These are phyloP conservation scores for Saturnispora sanitii DNA, from an alignment of 805 yeast species.

Conservation along the genomic window DNA sequence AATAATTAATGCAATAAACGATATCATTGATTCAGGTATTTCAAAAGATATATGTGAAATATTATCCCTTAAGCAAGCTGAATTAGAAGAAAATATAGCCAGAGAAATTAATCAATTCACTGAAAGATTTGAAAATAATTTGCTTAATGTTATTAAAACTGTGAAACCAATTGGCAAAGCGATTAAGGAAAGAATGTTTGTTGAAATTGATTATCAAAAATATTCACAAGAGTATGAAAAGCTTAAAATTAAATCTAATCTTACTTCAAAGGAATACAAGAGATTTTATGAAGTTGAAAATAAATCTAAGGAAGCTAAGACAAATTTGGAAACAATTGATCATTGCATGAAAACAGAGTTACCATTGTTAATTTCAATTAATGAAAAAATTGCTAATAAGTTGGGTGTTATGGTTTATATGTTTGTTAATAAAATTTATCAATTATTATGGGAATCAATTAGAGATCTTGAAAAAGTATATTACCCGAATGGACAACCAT, in stretches of 20 bases:
- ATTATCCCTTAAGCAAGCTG: background rate
- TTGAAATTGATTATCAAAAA: constrained; percentile 18
- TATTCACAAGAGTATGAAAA: constrained; percentile 14
- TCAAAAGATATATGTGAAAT: background rate
- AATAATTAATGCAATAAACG: background rate
- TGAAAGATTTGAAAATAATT: background rate
- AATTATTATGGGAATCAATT: constrained; percentile 12
- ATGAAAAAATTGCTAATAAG: constrained; percentile 25
- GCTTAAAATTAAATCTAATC: constrained; percentile 10
- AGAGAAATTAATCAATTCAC: background rate
- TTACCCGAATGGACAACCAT: background rate
- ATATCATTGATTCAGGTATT: background rate
- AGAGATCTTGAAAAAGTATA: background rate
- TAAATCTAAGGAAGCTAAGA: constrained; percentile 24
- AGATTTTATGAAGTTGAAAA: constrained; percentile 25
- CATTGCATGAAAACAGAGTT: constrained; percentile 35
- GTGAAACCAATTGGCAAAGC: constrained; percentile 18
- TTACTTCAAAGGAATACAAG: constrained; percentile 32
- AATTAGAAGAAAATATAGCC: background rate
- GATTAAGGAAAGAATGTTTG: constrained; percentile 19
- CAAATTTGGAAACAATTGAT: constrained; percentile 32
- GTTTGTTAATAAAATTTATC: constrained; percentile 14
- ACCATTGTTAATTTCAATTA: constrained; percentile 33
- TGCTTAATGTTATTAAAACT: constrained; percentile 5
- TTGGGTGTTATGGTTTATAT: constrained; percentile 19